These are phyloP conservation scores for Tetracladium maxilliforme DNA, from an alignment of 2,329 filamentous ascomycete genomes.

Conservation along the genomic window DNA sequence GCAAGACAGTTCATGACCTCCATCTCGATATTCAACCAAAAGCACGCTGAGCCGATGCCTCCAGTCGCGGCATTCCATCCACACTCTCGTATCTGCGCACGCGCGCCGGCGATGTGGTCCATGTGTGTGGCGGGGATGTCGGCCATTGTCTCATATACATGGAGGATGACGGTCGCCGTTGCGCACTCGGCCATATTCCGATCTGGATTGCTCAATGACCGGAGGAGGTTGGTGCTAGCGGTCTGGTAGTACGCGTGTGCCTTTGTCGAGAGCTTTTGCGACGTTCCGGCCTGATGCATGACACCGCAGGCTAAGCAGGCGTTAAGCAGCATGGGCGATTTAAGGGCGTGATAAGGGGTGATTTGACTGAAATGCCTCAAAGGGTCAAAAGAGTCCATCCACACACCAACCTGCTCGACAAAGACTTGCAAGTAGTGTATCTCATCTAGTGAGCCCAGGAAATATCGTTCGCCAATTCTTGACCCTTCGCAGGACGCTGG, in stretches of 20 bases:
- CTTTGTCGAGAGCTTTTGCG: constrained; percentile 65
- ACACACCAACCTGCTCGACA: constrained; percentile 75
- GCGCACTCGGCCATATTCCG: constrained; percentile 75
- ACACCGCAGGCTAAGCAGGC: constrained; percentile 82
- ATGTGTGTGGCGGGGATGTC: constrained; percentile 66
- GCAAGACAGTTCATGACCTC: constrained; percentile 81
- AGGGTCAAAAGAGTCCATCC: constrained; percentile 88
- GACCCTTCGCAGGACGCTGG: too few relatives aligned
- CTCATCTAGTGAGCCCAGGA: constrained; percentile 61
- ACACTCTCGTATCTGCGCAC: constrained; percentile 78
- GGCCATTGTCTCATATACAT: constrained; percentile 88
- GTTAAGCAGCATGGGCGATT: constrained; percentile 78
- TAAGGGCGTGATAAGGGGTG: constrained; percentile 69
- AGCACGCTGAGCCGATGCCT: constrained; percentile 76
- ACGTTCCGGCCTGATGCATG: too few relatives aligned
- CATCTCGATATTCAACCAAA: constrained; percentile 87
- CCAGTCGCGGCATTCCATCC: constrained; percentile 69
- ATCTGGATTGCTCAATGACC: constrained; percentile 69
- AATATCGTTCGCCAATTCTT: too few relatives aligned
- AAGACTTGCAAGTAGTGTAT: constrained; percentile 86
- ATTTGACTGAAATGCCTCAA: constrained; percentile 75
- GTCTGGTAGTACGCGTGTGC: constrained; percentile 75
- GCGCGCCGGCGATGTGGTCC: constrained; percentile 76
- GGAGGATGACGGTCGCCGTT: constrained; percentile 73
- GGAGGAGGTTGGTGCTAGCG: constrained; percentile 64